These are phyloP conservation scores for Pseudozyma tsukubaensis DNA, from an alignment of 1,284 basidiomycete genomes.

Conservation along the genomic window DNA sequence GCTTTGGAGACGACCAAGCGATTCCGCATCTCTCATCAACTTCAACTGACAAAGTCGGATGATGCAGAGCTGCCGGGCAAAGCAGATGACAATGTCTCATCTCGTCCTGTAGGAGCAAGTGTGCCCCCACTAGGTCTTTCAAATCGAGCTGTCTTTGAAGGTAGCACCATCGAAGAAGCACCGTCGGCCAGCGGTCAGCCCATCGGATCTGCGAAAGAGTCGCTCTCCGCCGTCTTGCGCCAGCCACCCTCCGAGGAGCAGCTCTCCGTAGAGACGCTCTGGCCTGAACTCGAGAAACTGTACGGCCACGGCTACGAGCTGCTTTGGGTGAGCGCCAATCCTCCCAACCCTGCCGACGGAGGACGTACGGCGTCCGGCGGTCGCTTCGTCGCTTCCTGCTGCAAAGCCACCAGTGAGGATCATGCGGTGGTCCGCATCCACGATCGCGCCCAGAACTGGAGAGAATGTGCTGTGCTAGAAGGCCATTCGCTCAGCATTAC, in stretches of 20 bases:
- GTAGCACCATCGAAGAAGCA: conserved; percentile 31
- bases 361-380: conserved; percentile 69
- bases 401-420: conserved; percentile 85
- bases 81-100: conserved; percentile 16
- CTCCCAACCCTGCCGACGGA: conserved; percentile 18
- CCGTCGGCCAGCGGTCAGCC: conserved; percentile 49
- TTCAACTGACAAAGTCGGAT: conserved; percentile 15
- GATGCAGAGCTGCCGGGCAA: background rate
- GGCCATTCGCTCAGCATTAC: conserved; percentile 93
- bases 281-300: conserved; percentile 96
- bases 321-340: conserved; percentile 45
- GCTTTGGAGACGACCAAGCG: conserved; percentile 35
- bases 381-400: conserved; percentile 86
- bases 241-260: conserved; percentile 73
- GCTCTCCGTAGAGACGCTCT: conserved; percentile 85
- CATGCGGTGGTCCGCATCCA: conserved; percentile 91
- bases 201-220: conserved; percentile 41
- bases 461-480: conserved; percentile 75
- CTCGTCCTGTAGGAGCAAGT: conserved; percentile 53
- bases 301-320: conserved; percentile 99
- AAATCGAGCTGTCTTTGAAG: conserved; percentile 61
- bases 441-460: conserved; percentile 76
- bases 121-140: conserved; percentile 66
- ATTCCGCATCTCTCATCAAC: conserved; percentile 17
- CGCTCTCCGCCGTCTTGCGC: conserved; percentile 35